Percentiles rank a stretch among this genome's conserved stretches.
These are phyloP conservation scores for Sporodiniella umbellata DNA, from an alignment of 371 early-diverging fungal species.

Conservation along the genomic window DNA sequence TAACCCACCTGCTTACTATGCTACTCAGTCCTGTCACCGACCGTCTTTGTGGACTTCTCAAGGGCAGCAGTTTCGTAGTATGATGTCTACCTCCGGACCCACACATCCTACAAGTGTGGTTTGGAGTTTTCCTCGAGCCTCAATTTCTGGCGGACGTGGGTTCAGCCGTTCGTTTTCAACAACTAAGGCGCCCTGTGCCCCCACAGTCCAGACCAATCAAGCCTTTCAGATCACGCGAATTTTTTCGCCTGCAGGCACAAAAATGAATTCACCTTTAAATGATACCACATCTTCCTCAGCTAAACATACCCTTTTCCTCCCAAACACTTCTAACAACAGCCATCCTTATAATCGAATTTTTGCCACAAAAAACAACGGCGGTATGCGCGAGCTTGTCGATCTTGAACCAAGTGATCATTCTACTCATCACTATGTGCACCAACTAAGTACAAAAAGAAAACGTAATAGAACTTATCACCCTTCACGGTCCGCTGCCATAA, in stretches of 20 bases:
- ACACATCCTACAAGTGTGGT: conserved; percentile 2
- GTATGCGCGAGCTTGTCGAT: conserved; percentile 13
- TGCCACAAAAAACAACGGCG: background rate
- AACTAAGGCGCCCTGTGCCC: conserved; percentile 10
- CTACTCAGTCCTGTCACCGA: too few species aligned
- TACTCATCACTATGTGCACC: background rate
- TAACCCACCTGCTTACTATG: background rate
- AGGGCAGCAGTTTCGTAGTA: conserved; percentile 18
- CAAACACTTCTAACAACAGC: background rate
- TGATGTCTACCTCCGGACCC: conserved; percentile 15
- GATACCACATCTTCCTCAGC: background rate
- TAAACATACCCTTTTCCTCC: background rate
- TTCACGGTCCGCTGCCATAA: conserved; percentile 9
- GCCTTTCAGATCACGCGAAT: conserved; percentile 19
- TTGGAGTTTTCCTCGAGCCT: conserved; percentile 24
- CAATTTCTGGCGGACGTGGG: conserved; percentile 13
- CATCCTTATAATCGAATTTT: conserved; percentile 2
- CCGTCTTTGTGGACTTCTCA: background rate
- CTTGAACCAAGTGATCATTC: background rate
- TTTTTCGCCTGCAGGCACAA: conserved; percentile 17
- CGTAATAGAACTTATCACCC: background rate
- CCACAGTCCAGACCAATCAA: conserved; percentile 8
- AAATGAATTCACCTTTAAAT: conserved; percentile 5
- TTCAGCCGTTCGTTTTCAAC: conserved; percentile 23
- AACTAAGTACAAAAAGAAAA: background rate